Base-by-base conservation (phyloP, 352 stramenopile genomes). In the Pythium periplocum region DNA sequence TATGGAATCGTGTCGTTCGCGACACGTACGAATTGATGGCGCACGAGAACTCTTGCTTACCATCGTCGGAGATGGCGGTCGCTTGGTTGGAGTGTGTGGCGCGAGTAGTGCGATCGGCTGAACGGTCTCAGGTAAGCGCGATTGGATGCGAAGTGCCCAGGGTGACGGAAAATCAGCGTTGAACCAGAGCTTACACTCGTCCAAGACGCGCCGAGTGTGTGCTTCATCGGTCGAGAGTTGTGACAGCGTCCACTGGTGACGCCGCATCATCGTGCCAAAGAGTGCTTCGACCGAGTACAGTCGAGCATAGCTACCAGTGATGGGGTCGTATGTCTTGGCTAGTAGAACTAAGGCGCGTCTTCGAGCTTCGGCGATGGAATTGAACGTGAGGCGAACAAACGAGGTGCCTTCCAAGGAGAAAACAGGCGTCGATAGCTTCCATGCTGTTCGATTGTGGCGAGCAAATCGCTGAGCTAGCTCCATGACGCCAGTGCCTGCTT, bases 321-420 rank as follows among this genome's bases (percentile, higher is more conserved):
- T 53, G 2, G 78, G 78, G 17, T 93, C 76, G 54, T 86, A 93
- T 3, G 83, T 93, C 58, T 90, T 90, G 43, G 73, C 73, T 8
- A 91, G 44, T 26, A 93, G 60, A 53, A 91, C 50, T 26, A 91
- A 49, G 8, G 78, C 78, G 17, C 83, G 78, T 17, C 80, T 75
- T 5, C 79, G 64, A 0, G 83, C 83, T 47, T 93, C 80, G 6
- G 84, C 65, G 6, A 85, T 64, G n/a, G 77, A 87, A 33, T 75
- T 66, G 55, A 90, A 93, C 2, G 74, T 86, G 10, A 93, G 51
- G 4, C 78, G 68, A 26, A 93, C 74, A 34, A 92, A 78, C 0
- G 83, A 78, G 4, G 69, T 80, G 1, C 60, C 31, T 2, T 85
- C 73, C 0, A 67, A 57, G 0, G 38, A 39, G 6, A 64, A 32